Evolutionary conservation across 371 early-diverging fungal genomes (phyloP).

Genomic region (Rhizopus arrhizus): DNA sequence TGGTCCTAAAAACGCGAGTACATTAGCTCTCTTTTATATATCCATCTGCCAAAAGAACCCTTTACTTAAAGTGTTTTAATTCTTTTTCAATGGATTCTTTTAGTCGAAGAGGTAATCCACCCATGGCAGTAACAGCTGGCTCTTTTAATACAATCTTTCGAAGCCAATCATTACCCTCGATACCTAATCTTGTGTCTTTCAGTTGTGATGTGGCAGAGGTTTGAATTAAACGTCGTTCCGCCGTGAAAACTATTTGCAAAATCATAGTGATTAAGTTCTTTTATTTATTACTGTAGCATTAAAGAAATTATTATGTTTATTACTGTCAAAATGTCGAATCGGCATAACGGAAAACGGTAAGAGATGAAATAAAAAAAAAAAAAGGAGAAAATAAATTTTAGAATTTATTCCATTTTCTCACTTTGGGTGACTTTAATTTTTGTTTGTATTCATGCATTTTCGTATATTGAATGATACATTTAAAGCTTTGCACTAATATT

Average conservation of each 20-base stretch:
- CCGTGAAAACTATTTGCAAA: slow-evolving; percentile 54
- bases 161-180: slow-evolving; percentile 81
- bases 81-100: slow-evolving; percentile 66
- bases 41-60: not conserved
- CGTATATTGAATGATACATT: no score
- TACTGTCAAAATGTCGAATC: slow-evolving; percentile 66
- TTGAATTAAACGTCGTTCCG: slow-evolving; percentile 64
- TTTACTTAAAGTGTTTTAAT: slow-evolving; percentile 64
- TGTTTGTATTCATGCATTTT: no score
- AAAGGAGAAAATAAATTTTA: not conserved
- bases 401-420: no score
- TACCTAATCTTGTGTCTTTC: slow-evolving; percentile 70
- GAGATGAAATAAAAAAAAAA: slow-evolving; percentile 2
- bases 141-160: slow-evolving; percentile 65
- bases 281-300: not conserved
- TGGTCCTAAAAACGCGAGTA: slow-evolving; percentile 35
- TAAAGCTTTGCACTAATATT: no score
- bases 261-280: not conserved
- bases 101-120: slow-evolving; percentile 69
- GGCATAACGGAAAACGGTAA: slow-evolving; percentile 44
- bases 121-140: slow-evolving; percentile 67
- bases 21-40: not conserved
- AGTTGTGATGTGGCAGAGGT: slow-evolving; percentile 62
- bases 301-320: slow-evolving; percentile 1
- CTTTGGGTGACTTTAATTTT: no score